Evolutionary conservation across 306 rosid species (phyloP).

Genomic region (Vicia faba): DNA sequence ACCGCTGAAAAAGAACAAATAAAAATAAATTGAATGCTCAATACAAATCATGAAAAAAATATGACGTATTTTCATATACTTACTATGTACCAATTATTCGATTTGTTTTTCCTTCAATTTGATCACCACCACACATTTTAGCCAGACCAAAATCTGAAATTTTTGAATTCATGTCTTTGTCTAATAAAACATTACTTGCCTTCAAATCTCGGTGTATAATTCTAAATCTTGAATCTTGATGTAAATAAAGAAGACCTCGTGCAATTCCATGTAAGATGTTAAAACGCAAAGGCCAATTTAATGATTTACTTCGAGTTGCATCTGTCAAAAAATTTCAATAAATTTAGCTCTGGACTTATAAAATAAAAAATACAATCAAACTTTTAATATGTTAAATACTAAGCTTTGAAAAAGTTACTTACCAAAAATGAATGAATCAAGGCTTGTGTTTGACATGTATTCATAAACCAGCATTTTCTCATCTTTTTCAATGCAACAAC

Average conservation of each 20-base stretch:
- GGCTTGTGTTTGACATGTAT: neutral
- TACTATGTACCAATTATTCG: constrained; percentile 23
- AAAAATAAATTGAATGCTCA: neutral
- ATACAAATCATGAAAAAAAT: neutral
- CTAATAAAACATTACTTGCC: constrained; percentile 19
- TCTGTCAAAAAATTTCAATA: neutral
- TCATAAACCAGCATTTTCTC: constrained; percentile 2
- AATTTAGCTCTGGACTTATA: neutral
- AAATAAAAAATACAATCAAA: too few relatives aligned
- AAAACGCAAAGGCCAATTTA: constrained; percentile 27
- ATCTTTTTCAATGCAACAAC: constrained; percentile 12
- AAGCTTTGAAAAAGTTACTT: neutral
- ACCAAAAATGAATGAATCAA: neutral
- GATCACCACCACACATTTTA: constrained; percentile 23
- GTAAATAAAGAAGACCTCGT: constrained; percentile 26
- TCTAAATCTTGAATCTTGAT: constrained; percentile 30
- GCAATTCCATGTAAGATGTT: constrained; percentile 4
- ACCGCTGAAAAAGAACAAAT: neutral
- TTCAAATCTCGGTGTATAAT: constrained; percentile 22
- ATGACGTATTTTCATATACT: neutral
- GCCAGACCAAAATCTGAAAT: constrained; percentile 34
- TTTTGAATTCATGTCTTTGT: constrained; percentile 24
- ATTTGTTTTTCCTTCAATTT: constrained; percentile 10
- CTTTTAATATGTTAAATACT: neutral
- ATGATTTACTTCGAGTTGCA: neutral